Conservation (phyloP, 148 eudicot species). For the Fagopyrum esculentum region DNA sequence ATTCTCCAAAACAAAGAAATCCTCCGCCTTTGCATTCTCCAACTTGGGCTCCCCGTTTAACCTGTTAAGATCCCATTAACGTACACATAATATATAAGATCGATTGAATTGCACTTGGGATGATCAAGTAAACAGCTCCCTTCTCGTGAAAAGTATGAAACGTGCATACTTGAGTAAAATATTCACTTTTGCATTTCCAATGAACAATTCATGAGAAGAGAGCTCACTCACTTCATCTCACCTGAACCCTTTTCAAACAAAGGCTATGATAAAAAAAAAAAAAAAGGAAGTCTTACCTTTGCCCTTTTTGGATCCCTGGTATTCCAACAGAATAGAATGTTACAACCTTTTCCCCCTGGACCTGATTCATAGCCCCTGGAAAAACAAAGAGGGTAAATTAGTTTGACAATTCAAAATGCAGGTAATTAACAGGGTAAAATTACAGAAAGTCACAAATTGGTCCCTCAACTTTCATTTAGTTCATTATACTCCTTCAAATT, state of each 20-base stretch:
- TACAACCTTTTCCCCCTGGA: constrained; percentile 66
- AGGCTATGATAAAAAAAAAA: neutral
- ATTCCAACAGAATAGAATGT: constrained; percentile 81
- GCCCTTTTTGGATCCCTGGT: constrained; percentile 41
- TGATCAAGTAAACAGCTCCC: too few relatives aligned
- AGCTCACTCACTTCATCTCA: too few relatives aligned
- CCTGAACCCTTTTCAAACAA: neutral
- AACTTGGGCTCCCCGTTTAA: constrained; percentile 38
- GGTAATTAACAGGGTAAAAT: too few relatives aligned
- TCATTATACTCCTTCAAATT: too few relatives aligned
- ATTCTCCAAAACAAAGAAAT: constrained; percentile 64
- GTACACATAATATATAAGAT: too few relatives aligned
- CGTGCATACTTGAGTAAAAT: too few relatives aligned
- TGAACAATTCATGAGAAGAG: too few relatives aligned
- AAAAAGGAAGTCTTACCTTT: constrained; percentile 36
- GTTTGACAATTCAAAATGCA: too few relatives aligned
- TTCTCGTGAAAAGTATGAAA: too few relatives aligned
- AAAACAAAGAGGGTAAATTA: neutral
- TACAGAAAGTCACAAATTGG: too few relatives aligned
- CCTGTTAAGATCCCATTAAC: constrained; percentile 27
- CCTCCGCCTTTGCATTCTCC: constrained; percentile 35
- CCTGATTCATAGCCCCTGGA: constrained; percentile 88
- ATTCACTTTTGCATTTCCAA: too few relatives aligned
- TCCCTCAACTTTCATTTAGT: too few relatives aligned
- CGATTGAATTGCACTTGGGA: neutral